Base-by-base conservation (phyloP, 2,329 filamentous ascomycete species). In the Coniosporium tulheliwenetii region DNA sequence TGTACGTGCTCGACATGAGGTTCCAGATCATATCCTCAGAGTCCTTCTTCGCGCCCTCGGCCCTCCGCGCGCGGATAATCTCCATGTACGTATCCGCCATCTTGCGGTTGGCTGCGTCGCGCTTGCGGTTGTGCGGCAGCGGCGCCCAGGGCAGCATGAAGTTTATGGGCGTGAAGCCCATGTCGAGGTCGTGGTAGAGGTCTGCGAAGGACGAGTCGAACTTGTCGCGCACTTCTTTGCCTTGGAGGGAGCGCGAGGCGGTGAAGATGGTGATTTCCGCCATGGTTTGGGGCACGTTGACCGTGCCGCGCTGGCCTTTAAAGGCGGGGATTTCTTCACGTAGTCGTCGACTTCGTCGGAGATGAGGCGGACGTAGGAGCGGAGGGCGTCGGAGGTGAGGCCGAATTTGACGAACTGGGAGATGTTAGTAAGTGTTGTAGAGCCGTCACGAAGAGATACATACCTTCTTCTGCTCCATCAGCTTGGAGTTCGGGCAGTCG, bases 381-480 rank as follows among this genome's bases (percentile, higher is more conserved):
- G 75, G 64, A 87, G 81, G 16, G 81, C 78, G 42, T 83, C 76
- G 48, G 78, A 78, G 19, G 81, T 85, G 41, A 87, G 75, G 46
- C 80, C 81, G 51, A 81, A 76, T 61, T 87, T 87, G 76, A 86
- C 82, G 55, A 87, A 85, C 79, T 75, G 51, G 16, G 7, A n/a
- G 30, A 42, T 19, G n/a, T 31, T 8, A 16, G 36, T 49, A 29
- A 41, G 47, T 35, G 10, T 36, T 8, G 15, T 15, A 9, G 10
- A 4, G 5, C 19, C 16, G 3, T 7, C 2, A 8, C 3, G 2
- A 32, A 26, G 4, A 1, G 13, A 36, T 37, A 42, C 63, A 46
- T 59, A 86, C 83, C 76, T 89, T 91, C 70, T 93, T 93, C 69
- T 93, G 85, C 66, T 93, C 85, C 85, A 93, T 93, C 55, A 93